A percentile compares a stretch with the other conserved stretches of the same genome.
phyloP scores from a whole-genome alignment of 441 rosid genomes.

The Bruguiera hainesii region DNA sequence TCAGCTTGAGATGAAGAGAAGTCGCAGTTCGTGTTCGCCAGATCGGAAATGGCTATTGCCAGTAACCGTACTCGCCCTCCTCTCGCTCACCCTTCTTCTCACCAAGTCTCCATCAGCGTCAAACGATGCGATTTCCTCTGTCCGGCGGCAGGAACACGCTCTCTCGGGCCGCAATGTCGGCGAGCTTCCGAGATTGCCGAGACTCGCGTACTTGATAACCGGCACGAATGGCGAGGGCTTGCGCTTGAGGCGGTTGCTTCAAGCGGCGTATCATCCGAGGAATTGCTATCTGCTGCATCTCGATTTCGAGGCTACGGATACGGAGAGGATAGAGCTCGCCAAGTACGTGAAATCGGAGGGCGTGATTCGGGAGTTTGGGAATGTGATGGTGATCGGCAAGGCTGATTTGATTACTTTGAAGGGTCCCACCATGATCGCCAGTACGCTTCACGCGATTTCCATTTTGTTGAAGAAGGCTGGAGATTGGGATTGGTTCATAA shows the following conservation, averaged over 20 bases:
- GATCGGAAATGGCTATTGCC: conserved; percentile 43
- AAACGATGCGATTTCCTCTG: conserved; percentile 15
- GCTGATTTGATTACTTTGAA: conserved; percentile 72
- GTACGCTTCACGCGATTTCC: conserved; percentile 68
- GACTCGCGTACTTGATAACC: conserved; percentile 65
- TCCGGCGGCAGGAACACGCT: conserved; percentile 3
- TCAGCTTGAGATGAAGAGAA: conserved; percentile 37
- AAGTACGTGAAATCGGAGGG: conserved; percentile 65
- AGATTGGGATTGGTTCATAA: conserved; percentile 91
- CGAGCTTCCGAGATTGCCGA: conserved; percentile 39
- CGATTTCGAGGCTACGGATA: conserved; percentile 71
- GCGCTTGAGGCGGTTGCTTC: conserved; percentile 56
- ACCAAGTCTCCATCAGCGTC: conserved; percentile 32
- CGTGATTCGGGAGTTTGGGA: conserved; percentile 44
- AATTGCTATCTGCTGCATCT: conserved; percentile 75
- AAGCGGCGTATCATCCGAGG: conserved; percentile 71
- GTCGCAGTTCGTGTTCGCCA: conserved; percentile 34
- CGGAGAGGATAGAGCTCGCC: conserved; percentile 70
- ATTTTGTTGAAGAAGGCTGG: conserved; percentile 59
- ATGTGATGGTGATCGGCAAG: conserved; percentile 82
- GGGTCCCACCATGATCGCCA: conserved; percentile 79
- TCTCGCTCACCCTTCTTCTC: conserved; percentile 40
- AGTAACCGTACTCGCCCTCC: conserved; percentile 20
- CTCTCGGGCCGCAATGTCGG: conserved; percentile 19
- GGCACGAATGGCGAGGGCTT: conserved; percentile 71